These are phyloP conservation scores for Nepenthes alata DNA, from an alignment of 179 eudicot species.

Conservation along the genomic window DNA sequence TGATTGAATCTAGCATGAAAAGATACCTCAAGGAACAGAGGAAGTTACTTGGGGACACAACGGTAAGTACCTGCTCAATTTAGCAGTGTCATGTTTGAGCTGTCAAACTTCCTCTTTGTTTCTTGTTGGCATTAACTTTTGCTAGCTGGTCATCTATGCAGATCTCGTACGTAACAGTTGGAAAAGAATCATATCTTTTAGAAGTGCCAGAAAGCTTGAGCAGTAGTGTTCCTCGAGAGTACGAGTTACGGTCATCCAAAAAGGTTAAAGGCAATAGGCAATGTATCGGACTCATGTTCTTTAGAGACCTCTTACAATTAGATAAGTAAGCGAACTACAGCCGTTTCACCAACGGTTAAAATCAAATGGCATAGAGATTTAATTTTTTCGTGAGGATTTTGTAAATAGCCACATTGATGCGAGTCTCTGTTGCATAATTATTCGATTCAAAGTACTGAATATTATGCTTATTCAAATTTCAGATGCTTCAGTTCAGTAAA, in stretches of 20 bases:
- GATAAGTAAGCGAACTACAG: no score
- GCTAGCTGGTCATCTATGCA: constrained; percentile 18
- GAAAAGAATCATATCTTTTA: constrained; percentile 84
- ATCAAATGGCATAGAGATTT: no score
- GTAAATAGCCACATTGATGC: no score
- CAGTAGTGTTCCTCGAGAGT: constrained; percentile 44
- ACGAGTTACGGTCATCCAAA: constrained; percentile 83
- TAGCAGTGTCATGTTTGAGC: background rate
- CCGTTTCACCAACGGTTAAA: no score
- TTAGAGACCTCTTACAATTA: no score
- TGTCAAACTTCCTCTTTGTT: constrained; percentile 7
- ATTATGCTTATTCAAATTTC: no score
- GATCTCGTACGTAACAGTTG: constrained; percentile 71
- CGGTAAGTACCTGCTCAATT: constrained; percentile 34
- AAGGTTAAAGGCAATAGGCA: constrained; percentile 38
- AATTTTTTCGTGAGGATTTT: background rate
- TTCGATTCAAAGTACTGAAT: no score
- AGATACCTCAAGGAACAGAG: constrained; percentile 70
- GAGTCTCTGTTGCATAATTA: no score
- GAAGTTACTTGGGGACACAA: constrained; percentile 54
- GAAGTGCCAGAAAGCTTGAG: constrained; percentile 73
- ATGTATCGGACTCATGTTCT: background rate
- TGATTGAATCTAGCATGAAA: constrained; percentile 45
- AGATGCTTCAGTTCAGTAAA: no score
- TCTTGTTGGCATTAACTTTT: constrained; percentile 7